Evolutionary conservation across 2,329 filamentous ascomycete genomes (phyloP).

Genomic region (Clathrospora elynae): DNA sequence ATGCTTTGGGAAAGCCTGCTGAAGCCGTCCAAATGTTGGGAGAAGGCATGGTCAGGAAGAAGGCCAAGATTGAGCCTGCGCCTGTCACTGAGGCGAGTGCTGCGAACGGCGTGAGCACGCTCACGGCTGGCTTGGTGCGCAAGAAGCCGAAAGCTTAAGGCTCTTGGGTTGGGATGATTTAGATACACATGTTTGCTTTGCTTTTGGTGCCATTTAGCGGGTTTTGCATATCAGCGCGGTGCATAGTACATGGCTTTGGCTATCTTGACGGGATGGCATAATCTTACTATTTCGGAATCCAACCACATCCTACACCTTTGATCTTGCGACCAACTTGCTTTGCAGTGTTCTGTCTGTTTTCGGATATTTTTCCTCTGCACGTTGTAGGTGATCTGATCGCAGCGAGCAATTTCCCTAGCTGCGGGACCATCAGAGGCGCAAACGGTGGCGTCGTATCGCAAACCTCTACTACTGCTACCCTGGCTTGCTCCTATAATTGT

Average conservation of each 20-base stretch:
- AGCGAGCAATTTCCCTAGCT: conserved; percentile 4
- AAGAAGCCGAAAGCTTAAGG: conserved; percentile 42
- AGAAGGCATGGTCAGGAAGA: conserved; percentile 40
- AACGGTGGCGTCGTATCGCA: not conserved
- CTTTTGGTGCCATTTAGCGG: no score
- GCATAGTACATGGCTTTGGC: no score
- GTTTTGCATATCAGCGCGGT: conserved; percentile 6
- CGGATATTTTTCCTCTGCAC: not conserved
- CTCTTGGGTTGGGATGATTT: not conserved
- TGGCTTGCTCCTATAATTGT: no score
- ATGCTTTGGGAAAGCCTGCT: conserved; percentile 3
- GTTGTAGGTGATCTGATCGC: conserved; percentile 1
- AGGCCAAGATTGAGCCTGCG: conserved; percentile 34
- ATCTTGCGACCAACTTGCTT: not conserved
- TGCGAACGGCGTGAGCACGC: conserved; percentile 34
- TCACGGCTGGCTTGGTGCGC: conserved; percentile 39
- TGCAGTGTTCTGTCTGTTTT: not conserved
- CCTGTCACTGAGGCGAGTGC: conserved; percentile 9
- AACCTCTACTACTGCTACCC: no score
- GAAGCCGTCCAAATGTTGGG: conserved; percentile 24
- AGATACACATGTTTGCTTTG: not conserved
- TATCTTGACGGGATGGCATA: not conserved
- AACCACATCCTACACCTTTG: no score
- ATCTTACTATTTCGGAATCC: no score
- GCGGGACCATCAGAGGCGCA: conserved; percentile 10